These are phyloP conservation scores for Barbarea vulgaris DNA, from an alignment of 345 rosid genomes.

Conservation along the genomic window DNA sequence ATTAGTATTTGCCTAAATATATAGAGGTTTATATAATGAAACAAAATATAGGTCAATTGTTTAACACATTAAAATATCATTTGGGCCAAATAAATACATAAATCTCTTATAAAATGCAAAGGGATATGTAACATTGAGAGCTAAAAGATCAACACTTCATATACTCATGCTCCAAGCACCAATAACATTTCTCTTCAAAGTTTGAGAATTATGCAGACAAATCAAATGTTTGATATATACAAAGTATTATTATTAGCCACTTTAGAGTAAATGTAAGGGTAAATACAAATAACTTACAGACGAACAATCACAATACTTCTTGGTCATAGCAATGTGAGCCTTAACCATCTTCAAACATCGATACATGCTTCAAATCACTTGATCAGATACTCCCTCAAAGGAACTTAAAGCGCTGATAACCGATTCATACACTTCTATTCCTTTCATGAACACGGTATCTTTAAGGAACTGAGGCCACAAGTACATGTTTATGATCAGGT, in stretches of 20 bases:
- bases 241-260: slow-evolving; percentile 24
- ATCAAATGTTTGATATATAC: slow-evolving; percentile 14
- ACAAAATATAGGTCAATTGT: too few relatives aligned
- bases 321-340: slow-evolving; percentile 14
- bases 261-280: background rate
- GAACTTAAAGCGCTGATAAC: slow-evolving; percentile 68
- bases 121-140: background rate
- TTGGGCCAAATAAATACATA: too few relatives aligned
- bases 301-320: background rate
- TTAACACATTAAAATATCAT: too few relatives aligned
- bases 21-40: too few relatives aligned
- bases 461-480: slow-evolving; percentile 60
- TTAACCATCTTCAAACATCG: slow-evolving; percentile 14
- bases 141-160: background rate
- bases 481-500: background rate
- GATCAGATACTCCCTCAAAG: slow-evolving; percentile 49
- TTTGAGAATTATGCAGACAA: slow-evolving; percentile 6
- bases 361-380: slow-evolving; percentile 32
- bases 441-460: slow-evolving; percentile 70
- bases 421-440: slow-evolving; percentile 80
- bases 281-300: background rate
- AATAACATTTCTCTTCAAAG: background rate
- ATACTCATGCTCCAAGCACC: background rate
- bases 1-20: background rate
- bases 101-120: background rate